phyloP scores from a whole-genome alignment of 371 early-diverging fungal genomes.

The Parasitella parasitica region DNA sequence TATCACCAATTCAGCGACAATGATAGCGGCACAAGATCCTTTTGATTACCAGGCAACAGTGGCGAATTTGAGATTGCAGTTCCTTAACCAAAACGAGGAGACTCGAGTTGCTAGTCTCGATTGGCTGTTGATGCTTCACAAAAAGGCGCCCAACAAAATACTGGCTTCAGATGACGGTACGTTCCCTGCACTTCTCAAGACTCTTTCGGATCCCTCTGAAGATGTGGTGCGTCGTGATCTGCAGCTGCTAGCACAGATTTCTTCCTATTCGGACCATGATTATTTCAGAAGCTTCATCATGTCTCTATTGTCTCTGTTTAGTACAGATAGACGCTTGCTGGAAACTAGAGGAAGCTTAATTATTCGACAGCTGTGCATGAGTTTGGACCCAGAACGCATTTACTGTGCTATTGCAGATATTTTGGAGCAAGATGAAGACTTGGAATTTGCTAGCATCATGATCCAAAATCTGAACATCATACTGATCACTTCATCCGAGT shows the following conservation, averaged over 20 bases:
- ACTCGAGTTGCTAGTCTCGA: constrained; percentile 86
- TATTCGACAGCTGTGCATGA: constrained; percentile 85
- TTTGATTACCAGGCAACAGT: constrained; percentile 82
- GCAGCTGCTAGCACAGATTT: constrained; percentile 91
- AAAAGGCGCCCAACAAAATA: constrained; percentile 77
- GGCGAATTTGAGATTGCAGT: constrained; percentile 71
- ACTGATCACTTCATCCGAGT: constrained; percentile 87
- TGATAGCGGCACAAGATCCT: constrained; percentile 34
- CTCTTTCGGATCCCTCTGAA: constrained; percentile 88
- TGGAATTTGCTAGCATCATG: constrained; percentile 90
- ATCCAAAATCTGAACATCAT: constrained; percentile 92
- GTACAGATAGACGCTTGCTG: constrained; percentile 80
- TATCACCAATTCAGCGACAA: background rate
- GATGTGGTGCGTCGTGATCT: constrained; percentile 87
- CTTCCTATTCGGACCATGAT: constrained; percentile 72
- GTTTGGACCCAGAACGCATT: constrained; percentile 83
- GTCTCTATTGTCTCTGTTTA: constrained; percentile 79
- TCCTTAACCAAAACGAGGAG: constrained; percentile 82
- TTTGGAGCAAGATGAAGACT: constrained; percentile 78
- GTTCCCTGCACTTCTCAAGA: constrained; percentile 79
- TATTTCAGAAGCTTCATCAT: constrained; percentile 81
- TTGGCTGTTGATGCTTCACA: constrained; percentile 92
- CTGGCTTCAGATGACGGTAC: constrained; percentile 77
- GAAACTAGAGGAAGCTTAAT: constrained; percentile 86
- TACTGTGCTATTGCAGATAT: constrained; percentile 82